Evolutionary conservation across 768 basidiomycete species (phyloP), one percentile per base, ranked within the genome.

Genomic region (Amanita subjunquillea): DNA sequence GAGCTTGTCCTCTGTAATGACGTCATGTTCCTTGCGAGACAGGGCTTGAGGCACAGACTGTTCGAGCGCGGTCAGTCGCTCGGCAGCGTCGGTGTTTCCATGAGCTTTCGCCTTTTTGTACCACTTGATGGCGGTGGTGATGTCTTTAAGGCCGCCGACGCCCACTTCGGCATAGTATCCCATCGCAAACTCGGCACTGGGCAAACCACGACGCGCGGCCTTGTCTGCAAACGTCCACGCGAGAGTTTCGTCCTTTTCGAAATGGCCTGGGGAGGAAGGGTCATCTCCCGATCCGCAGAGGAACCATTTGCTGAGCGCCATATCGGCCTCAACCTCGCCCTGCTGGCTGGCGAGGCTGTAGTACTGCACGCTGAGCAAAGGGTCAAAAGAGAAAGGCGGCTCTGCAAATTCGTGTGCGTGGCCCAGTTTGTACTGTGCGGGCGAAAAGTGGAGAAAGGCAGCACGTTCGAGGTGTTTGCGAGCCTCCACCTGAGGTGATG

Each of bases 271-370:
- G 4, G 64, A 69, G 9, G 72, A 71, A 7, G 55, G 54, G 20
- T 58, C 46, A 10, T 64, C 66, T 0, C 84, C 82, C 3, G 65
- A 67, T 1, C 94, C 94, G 62, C 92, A 94, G 46, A 98, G 69
- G 72, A 96, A 97, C 94, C 95, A 98, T 68, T 96, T 97, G 66
- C 82, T 85, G 50, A 97, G 76, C 2, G 92, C 94, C 92, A 97
- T 94, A 63, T 98, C 92, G 0, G 95, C 95, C 64, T 97, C 93
- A 22, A 78, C 74, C 65, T 96, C 91, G 32, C 90, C 89, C 54
- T 86, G 80, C 66, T 94, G 85, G 53, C 82, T 85, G 0, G 89
- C 91, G 10, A 87, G 71, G 6, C 73, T 75, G 66, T 97, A 97
- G 63, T 91, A 97, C 63, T 94, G 90, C 20, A 98, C 92, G 50